Percentiles rank a stretch among this genome's conserved stretches.
phyloP scores from a whole-genome alignment of 257 asterid species.

The Jaltomata sinuosa region DNA sequence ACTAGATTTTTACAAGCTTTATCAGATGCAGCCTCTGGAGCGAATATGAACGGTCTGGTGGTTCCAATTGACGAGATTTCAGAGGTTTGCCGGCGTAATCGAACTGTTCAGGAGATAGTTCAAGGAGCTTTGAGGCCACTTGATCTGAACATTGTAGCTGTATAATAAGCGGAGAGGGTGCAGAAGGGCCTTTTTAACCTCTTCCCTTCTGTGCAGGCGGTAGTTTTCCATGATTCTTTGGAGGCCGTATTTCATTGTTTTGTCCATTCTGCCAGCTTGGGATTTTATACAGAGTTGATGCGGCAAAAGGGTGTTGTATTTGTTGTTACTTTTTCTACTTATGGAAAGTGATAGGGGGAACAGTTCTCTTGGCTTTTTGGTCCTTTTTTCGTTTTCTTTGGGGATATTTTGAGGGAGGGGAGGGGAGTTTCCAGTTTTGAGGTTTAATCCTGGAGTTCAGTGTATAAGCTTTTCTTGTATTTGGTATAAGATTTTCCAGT shows the following conservation, averaged over 20 bases:
- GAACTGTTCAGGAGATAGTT: conserved; percentile 94
- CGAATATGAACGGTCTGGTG: conserved; percentile 44
- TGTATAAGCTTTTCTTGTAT: not conserved
- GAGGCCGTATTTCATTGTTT: conserved; percentile 26
- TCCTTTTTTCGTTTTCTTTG: not conserved
- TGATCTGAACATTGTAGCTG: conserved; percentile 58
- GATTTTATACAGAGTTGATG: conserved; percentile 27
- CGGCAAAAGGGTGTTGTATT: conserved; percentile 24
- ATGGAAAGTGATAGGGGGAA: not conserved
- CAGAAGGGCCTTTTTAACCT: conserved; percentile 47
- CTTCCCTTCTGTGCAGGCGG: conserved; percentile 33
- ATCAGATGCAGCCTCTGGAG: conserved; percentile 59
- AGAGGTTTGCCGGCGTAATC: conserved; percentile 86
- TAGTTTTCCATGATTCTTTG: not conserved
- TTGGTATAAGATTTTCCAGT: not conserved
- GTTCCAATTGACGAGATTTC: conserved; percentile 83
- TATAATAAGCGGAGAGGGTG: conserved; percentile 44
- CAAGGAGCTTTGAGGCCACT: conserved; percentile 94
- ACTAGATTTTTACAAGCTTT: conserved; percentile 74
- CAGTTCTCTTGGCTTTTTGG: not conserved
- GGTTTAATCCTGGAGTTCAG: not conserved
- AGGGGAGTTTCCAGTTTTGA: not conserved
- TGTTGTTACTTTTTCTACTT: conserved; percentile 16
- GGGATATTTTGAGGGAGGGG: not conserved
- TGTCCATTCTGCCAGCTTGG: conserved; percentile 5